Conservation (phyloP, 2,329 filamentous ascomycete species). For the Aureobasidium leucospermi region DNA sequence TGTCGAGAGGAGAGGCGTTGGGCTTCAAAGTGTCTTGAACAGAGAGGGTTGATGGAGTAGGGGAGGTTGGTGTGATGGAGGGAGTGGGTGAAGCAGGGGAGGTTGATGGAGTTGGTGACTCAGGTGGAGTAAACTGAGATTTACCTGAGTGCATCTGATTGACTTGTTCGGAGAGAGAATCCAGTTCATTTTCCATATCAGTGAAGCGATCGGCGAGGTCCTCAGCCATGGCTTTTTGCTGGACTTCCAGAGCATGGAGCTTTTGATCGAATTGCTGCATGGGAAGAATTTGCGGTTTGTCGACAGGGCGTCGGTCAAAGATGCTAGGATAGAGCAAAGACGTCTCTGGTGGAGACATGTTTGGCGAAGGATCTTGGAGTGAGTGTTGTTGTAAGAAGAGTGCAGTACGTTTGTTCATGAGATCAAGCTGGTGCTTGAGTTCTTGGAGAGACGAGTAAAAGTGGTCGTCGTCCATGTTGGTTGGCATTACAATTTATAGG, state of each 20-base stretch:
- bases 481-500: background rate
- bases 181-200: background rate
- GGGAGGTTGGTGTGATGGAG: background rate
- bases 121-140: background rate
- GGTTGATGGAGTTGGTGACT: background rate
- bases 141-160: background rate
- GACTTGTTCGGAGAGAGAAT: background rate
- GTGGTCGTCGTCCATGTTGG: background rate
- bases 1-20: background rate
- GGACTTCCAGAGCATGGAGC: background rate
- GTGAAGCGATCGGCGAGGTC: background rate
- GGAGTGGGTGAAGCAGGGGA: background rate
- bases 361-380: background rate
- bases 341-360: no score
- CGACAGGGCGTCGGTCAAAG: no score
- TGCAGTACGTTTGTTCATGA: slow-evolving; percentile 9
- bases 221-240: background rate
- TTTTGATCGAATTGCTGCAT: background rate
- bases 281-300: background rate
- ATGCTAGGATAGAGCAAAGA: no score
- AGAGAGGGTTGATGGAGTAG: no score
- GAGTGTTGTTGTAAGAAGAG: background rate
- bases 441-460: slow-evolving; percentile 1
- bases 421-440: slow-evolving; percentile 5
- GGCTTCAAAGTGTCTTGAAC: background rate